Conservation (phyloP, 495 filamentous ascomycete species). For the Astrothelium subdiscretum region DNA sequence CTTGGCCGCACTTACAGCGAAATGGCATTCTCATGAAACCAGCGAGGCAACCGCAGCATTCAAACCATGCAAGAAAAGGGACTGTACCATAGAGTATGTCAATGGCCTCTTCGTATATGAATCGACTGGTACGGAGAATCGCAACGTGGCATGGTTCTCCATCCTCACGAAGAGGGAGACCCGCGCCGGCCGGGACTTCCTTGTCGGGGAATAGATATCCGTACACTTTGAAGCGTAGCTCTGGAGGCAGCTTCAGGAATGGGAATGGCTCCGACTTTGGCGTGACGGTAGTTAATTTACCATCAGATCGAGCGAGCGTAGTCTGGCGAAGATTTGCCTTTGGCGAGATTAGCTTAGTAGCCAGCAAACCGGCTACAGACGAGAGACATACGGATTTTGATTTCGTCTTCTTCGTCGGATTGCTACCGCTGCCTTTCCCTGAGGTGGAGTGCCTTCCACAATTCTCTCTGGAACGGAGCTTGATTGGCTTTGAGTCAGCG, state of each 20-base stretch:
- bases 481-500: neutral
- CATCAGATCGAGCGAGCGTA: neutral
- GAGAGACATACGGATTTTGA: neutral
- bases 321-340: neutral
- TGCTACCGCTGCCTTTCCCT: too few relatives aligned
- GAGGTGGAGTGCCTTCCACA: too few relatives aligned
- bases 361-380: neutral
- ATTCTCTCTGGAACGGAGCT: neutral
- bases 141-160: neutral
- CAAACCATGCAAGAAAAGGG: neutral
- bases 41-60: neutral
- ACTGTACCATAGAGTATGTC: constrained; percentile 3
- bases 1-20: neutral
- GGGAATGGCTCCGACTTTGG: neutral
- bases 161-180: neutral
- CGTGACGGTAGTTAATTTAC: neutral
- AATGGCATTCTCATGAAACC: neutral
- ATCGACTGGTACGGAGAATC: neutral
- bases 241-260: constrained; percentile 8
- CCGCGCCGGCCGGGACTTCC: neutral
- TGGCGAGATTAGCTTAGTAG: neutral
- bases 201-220: constrained; percentile 3
- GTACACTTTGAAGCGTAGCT: constrained; percentile 8
- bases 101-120: constrained; percentile 1
- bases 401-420: neutral